Conservation (phyloP, 192 early-diverging fungal species). For the Haplosporangium gracile region DNA sequence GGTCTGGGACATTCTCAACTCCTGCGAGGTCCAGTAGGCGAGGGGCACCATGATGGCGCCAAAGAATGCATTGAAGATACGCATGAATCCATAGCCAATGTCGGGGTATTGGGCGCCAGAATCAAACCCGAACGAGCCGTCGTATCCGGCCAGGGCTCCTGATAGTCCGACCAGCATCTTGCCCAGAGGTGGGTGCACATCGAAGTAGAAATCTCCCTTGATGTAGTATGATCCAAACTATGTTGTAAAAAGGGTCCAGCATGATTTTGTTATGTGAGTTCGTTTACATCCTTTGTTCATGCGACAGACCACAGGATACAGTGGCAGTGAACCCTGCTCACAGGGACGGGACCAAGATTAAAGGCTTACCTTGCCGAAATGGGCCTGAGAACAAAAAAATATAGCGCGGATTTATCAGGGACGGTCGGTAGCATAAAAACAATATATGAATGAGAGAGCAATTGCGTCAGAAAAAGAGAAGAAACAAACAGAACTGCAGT, state of each 20-base stretch:
- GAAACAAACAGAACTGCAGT: neutral
- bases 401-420: neutral
- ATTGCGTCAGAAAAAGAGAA: constrained; percentile 18
- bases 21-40: constrained; percentile 88
- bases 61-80: constrained; percentile 89
- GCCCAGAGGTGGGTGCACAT: constrained; percentile 98
- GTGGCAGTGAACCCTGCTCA: neutral
- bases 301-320: neutral
- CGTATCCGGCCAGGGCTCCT: constrained; percentile 85
- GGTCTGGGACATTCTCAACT: constrained; percentile 76
- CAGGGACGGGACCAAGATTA: neutral
- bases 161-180: constrained; percentile 95
- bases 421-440: neutral
- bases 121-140: constrained; percentile 89
- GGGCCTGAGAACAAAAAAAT: constrained; percentile 53
- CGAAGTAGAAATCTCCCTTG: constrained; percentile 95
- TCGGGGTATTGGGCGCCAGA: constrained; percentile 85
- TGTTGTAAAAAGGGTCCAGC: neutral
- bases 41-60: constrained; percentile 90
- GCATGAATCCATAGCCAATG: constrained; percentile 91
- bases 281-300: neutral
- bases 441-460: neutral
- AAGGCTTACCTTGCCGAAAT: constrained; percentile 68
- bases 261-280: neutral
- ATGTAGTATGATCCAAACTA: constrained; percentile 97